phyloP scores from a whole-genome alignment of 768 basidiomycete species.

The Strobilomyces confusus region DNA sequence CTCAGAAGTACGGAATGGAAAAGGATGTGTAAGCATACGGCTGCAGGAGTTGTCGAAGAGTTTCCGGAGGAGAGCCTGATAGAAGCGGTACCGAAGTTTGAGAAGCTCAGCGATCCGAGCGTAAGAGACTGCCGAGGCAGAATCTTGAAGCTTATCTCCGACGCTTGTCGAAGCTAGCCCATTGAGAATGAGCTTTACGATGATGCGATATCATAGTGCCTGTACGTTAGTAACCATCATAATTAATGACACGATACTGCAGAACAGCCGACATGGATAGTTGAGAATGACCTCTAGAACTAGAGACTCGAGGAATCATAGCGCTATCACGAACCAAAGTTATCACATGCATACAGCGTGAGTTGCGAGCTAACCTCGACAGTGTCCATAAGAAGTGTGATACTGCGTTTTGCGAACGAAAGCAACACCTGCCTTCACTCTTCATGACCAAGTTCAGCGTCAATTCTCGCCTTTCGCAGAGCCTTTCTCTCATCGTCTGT shows the following conservation, averaged over 20 bases:
- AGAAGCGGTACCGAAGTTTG: slow-evolving; percentile 18
- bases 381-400: background rate
- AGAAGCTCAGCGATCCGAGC: slow-evolving; percentile 7
- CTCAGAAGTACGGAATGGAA: slow-evolving; percentile 15
- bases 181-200: background rate
- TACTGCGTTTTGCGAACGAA: background rate
- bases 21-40: slow-evolving; percentile 7
- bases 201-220: background rate
- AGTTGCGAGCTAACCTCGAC: background rate
- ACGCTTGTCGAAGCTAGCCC: background rate
- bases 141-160: slow-evolving; percentile 21
- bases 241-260: background rate
- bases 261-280: background rate
- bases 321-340: background rate
- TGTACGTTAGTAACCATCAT: background rate
- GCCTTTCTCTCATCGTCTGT: slow-evolving; percentile 43
- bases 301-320: background rate
- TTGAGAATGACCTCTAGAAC: background rate
- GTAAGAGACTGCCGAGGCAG: slow-evolving; percentile 20
- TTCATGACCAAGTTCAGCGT: slow-evolving; percentile 61
- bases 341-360: background rate
- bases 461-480: slow-evolving; percentile 57
- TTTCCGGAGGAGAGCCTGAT: slow-evolving; percentile 15
- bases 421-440: slow-evolving; percentile 2
- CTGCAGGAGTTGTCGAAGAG: slow-evolving; percentile 1